phyloP scores from a whole-genome alignment of 176 grass and related monocot genomes.

The Olyra latifolia region DNA sequence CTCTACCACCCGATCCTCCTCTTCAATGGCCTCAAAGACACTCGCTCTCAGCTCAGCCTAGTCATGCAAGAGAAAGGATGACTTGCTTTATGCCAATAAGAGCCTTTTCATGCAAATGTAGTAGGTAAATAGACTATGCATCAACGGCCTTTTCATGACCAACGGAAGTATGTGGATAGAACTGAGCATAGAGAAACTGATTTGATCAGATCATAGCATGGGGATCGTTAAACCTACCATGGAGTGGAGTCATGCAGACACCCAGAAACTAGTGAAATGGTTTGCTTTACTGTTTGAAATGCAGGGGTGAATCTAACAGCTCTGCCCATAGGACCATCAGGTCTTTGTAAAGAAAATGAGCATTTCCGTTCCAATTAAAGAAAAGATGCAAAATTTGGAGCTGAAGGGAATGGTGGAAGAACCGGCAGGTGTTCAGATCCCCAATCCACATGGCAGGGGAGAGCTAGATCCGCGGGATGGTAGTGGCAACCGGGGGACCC shows the following conservation, averaged over 20 bases:
- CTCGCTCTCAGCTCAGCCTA: slow-evolving; percentile 83
- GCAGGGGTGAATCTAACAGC: not conserved
- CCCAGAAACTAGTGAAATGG: not conserved
- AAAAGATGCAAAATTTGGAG: not conserved
- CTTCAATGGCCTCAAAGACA: slow-evolving; percentile 94
- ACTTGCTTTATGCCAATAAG: not conserved
- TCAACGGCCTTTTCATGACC: not conserved
- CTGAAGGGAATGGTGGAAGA: not conserved
- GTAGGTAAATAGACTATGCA: not conserved
- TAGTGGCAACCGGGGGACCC: not conserved
- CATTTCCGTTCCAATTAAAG: not conserved
- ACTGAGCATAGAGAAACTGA: not conserved
- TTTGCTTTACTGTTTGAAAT: not conserved
- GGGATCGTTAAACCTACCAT: not conserved
- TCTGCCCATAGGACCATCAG: not conserved
- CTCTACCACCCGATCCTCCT: slow-evolving; percentile 67
- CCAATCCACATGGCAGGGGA: not conserved
- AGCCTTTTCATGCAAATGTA: not conserved
- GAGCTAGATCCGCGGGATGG: slow-evolving; percentile 12
- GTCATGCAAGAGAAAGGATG: slow-evolving; percentile 24
- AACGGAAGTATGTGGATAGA: not conserved
- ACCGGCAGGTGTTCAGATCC: slow-evolving; percentile 21
- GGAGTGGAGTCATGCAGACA: not conserved
- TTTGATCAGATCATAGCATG: not conserved
- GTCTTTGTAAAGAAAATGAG: not conserved